phyloP scores from a whole-genome alignment of 768 basidiomycete genomes.

The Cyclocybe aegerita region DNA sequence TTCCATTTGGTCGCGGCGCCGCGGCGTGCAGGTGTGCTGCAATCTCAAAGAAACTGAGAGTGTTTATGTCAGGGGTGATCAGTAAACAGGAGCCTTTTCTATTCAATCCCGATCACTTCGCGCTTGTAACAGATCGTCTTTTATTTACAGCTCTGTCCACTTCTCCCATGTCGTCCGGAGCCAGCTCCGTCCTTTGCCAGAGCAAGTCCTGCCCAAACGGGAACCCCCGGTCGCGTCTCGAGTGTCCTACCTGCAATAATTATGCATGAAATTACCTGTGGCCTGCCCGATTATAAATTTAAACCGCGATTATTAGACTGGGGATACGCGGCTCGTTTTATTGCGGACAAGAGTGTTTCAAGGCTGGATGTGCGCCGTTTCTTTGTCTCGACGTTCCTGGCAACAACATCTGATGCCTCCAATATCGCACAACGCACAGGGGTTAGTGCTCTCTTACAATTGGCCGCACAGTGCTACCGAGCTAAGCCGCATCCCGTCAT shows the following conservation, averaged over 20 bases:
- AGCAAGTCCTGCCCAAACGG: conserved; percentile 73
- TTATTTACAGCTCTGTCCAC: background rate
- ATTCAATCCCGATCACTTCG: conserved; percentile 4
- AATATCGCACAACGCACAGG: conserved; percentile 30
- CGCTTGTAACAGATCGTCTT: background rate
- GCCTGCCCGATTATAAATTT: conserved; percentile 1
- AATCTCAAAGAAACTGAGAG: background rate
- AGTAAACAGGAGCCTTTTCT: conserved; percentile 8
- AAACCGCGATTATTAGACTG: conserved; percentile 44
- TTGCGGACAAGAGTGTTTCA: conserved; percentile 96
- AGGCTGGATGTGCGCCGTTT: conserved; percentile 76
- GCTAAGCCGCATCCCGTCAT: conserved; percentile 3
- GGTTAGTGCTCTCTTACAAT: conserved; percentile 23
- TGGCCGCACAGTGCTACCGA: conserved; percentile 5
- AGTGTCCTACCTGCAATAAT: conserved; percentile 96
- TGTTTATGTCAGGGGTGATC: conserved; percentile 14
- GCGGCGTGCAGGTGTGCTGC: background rate
- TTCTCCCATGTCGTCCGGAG: conserved; percentile 18
- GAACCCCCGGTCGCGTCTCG: conserved; percentile 81
- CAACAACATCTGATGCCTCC: conserved; percentile 8
- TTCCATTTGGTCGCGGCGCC: too few species aligned
- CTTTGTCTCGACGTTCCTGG: conserved; percentile 9
- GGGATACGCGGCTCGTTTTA: conserved; percentile 86
- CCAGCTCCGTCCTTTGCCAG: conserved; percentile 57
- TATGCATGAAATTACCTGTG: conserved; percentile 32